Conservation (phyloP, 768 basidiomycete genomes). For the Terana coerulea region DNA sequence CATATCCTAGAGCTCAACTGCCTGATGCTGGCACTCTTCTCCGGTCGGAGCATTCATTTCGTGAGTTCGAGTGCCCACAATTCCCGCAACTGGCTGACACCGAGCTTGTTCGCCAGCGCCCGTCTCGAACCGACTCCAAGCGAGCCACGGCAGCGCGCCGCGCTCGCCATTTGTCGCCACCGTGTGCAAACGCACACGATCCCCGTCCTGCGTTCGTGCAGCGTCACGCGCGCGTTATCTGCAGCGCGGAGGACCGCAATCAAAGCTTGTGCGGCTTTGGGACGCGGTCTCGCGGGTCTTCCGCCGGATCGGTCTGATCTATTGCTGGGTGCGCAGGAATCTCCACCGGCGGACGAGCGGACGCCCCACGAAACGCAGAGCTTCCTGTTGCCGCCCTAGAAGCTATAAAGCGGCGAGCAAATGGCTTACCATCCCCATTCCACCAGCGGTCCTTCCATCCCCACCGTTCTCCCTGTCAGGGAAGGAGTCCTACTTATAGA, state of each 20-base stretch:
- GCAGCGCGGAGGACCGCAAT: not conserved
- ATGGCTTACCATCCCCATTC: no score
- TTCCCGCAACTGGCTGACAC: no score
- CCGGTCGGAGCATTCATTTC: no score
- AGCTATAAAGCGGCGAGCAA: not conserved
- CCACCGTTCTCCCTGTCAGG: no score
- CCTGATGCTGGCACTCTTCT: no score
- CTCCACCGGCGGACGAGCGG: not conserved
- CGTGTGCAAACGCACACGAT: not conserved
- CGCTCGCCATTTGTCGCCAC: slow-evolving; percentile 2
- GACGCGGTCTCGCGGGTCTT: not conserved
- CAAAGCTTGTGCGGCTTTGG: not conserved
- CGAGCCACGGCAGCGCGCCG: not conserved
- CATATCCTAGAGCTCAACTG: no score
- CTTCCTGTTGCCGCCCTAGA: not conserved
- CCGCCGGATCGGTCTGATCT: not conserved
- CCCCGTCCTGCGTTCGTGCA: not conserved
- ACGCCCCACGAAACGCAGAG: not conserved
- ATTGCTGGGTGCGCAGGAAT: not conserved
- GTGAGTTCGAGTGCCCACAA: no score
- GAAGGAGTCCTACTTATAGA: no score
- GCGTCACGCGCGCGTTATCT: not conserved
- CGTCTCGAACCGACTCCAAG: no score
- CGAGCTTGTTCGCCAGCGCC: no score
- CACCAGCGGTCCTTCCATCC: not conserved